Conservation (phyloP, 768 basidiomycete species). For the Neoboletus magnificus region DNA sequence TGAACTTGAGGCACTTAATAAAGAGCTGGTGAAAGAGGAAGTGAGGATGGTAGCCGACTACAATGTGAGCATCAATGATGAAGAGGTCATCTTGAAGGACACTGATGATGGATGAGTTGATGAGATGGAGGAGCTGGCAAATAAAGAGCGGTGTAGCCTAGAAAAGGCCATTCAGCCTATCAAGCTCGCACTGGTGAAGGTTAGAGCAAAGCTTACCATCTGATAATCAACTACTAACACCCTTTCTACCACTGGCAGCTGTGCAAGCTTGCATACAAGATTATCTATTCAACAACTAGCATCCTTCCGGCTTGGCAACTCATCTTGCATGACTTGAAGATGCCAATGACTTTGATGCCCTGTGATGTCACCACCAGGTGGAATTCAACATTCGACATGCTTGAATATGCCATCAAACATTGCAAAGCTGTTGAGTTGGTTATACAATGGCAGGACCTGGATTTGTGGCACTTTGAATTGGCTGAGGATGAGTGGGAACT, state of each 20-base stretch:
- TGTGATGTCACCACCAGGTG: constrained; percentile 25
- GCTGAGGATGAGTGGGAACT: constrained; percentile 13
- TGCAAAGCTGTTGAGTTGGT: background rate
- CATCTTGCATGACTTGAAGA: background rate
- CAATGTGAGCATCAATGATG: constrained; percentile 19
- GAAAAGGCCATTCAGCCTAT: background rate
- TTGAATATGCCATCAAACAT: background rate
- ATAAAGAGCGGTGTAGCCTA: background rate
- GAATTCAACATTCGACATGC: constrained; percentile 16
- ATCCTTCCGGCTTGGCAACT: constrained; percentile 19
- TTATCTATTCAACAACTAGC: constrained; percentile 20
- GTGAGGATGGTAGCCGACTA: constrained; percentile 4
- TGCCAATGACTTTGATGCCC: constrained; percentile 8
- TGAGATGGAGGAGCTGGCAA: background rate
- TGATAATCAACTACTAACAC: background rate
- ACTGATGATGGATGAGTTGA: constrained; percentile 5
- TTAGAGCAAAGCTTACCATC: background rate
- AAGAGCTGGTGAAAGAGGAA: background rate
- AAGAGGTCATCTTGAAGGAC: background rate
- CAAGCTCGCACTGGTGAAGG: constrained; percentile 2
- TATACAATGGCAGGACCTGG: background rate
- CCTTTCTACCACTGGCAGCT: constrained; percentile 13
- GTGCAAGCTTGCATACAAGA: constrained; percentile 16
- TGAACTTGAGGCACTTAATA: background rate
- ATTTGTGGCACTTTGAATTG: constrained; percentile 13